Evolutionary conservation across 1,284 basidiomycete genomes (phyloP).

Genomic region (Heliocybe sulcata): DNA sequence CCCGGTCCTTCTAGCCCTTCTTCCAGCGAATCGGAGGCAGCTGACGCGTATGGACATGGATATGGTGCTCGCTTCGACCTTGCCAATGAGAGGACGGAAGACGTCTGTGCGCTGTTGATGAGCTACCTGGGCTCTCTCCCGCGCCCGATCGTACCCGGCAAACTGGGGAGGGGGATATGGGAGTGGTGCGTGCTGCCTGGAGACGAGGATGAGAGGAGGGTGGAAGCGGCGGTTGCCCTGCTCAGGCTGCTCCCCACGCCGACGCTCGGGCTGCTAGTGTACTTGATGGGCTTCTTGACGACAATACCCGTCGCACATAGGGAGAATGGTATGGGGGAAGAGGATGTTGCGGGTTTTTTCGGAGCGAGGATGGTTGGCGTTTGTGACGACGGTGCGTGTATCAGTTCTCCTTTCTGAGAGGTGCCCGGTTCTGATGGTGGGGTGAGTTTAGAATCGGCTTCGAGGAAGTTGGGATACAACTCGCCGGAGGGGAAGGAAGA

Average conservation of each 20-base stretch:
- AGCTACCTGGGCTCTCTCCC: slow-evolving; percentile 53
- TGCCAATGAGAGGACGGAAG: slow-evolving; percentile 43
- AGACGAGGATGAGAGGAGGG: slow-evolving; percentile 17
- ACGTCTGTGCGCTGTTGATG: slow-evolving; percentile 53
- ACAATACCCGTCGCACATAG: slow-evolving; percentile 22
- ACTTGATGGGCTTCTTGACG: slow-evolving; percentile 55
- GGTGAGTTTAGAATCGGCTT: too few species aligned
- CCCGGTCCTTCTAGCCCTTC: slow-evolving; percentile 13
- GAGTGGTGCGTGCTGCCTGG: slow-evolving; percentile 39
- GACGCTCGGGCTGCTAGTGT: slow-evolving; percentile 50
- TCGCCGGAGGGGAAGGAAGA: background rate
- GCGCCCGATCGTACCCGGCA: slow-evolving; percentile 36
- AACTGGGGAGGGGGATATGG: slow-evolving; percentile 41
- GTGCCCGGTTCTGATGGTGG: background rate
- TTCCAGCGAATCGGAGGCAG: too few species aligned
- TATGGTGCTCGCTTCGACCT: slow-evolving; percentile 24
- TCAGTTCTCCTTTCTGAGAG: too few species aligned
- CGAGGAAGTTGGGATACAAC: too few species aligned
- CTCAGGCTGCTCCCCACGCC: slow-evolving; percentile 54
- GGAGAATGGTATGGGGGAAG: slow-evolving; percentile 22
- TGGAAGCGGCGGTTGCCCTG: slow-evolving; percentile 37
- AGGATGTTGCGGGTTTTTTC: slow-evolving; percentile 24
- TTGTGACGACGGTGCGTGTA: too few species aligned
- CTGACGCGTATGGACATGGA: slow-evolving; percentile 21
- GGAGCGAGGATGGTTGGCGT: slow-evolving; percentile 15